Evolutionary conservation across 495 filamentous ascomycete species (phyloP), one percentile per base, ranked within the genome.

Genomic region (Elaphomyces granulatus): DNA sequence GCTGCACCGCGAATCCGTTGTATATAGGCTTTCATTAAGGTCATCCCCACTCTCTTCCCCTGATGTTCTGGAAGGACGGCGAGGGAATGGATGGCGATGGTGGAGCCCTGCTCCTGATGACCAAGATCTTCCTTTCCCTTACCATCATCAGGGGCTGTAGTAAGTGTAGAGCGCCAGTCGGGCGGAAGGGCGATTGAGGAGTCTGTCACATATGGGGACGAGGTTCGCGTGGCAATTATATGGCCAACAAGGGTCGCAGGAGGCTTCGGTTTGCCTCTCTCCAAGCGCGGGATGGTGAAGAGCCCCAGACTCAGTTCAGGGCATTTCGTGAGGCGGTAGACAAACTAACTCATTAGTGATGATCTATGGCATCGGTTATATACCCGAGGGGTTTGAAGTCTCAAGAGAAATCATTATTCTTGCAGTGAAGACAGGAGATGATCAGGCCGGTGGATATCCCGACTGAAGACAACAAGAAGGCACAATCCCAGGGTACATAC

Each of bases 271-370:
- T 61, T 48, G 52, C 47, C 45, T 26, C 61, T 55, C 30, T 64
- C 59, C 19, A 65, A 48, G 39, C 69, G 51, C 23, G 56, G 61
- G 20, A 75, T 66, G 32, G 66, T 79, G 72, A 81, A 94, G 42
- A 96, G 62, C 20, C 88, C 88, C 31, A 90, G 58, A 51, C 71
- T 78, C 30, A 94, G 71, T 47, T 87, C 80, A n/a, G 80, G 75
- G 51, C 82, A 88, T 47, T 64, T 66, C 12, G 68, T 72, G 12
- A 96, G 75, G 38, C 87, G 83, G 53, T 94, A 94, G 18, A 70
- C 60, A 48, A 94, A 80, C 88, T 94, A 36, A 6, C 30, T 15
- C 12, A 28, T 28, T 6, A 28, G 6, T 28, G 23, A 28, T 28
- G 23, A 28, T 28, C 23, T 12, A 28, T 6, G 23, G 23, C 23